Evolutionary conservation across 2,329 filamentous ascomycete genomes (phyloP), one percentile per base, ranked within the genome.

Genomic region (Penicillium sp.): DNA sequence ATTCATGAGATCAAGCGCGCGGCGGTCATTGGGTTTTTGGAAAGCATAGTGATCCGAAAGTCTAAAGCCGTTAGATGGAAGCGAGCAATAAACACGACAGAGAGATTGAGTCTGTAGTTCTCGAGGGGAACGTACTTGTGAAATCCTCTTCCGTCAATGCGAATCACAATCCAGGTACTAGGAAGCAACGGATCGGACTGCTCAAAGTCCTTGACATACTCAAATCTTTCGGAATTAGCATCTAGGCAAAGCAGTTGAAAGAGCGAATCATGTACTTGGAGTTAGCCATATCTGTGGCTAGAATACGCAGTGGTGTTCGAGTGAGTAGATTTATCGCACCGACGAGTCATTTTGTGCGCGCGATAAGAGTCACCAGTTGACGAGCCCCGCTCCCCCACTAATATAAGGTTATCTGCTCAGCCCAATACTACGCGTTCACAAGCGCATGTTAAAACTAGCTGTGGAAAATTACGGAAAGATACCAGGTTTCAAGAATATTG

Each of bases 101-200:
- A 25, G 23, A 31, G 2, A 19, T 16, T 29, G 10, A 13, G 31
- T 29, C n/a, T 31, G 16, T 9, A 21, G 14, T 16, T 45, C 4
- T 33, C 27, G 13, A 9, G n/a, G 42, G 35, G 27, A 27, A 70
- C 75, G 72, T 79, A 96, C 92, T 96, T 97, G 69, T 93, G 95
- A 77, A 99, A 99, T 19, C 92, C 93, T 62, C 93, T 85, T 25
- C 95, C 95, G 77, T 99, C 95, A 69, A 99, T 88, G 59, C 95
- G 88, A 55, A 99, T 88, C 21, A 98, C 92, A 55, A 98, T 89
- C 92, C 93, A 99, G 26, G 93, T 98, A 71, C 96, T 96, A 53
- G 88, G 91, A 23, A 98, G 83, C 42, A 99, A 79, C 47, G 78
- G 77, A 71, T 97, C 92, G 7, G 87, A 79, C 70, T 90, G 90